These are phyloP conservation scores for Coprinopsis sp. DNA, from an alignment of 768 basidiomycete species.

Conservation along the genomic window DNA sequence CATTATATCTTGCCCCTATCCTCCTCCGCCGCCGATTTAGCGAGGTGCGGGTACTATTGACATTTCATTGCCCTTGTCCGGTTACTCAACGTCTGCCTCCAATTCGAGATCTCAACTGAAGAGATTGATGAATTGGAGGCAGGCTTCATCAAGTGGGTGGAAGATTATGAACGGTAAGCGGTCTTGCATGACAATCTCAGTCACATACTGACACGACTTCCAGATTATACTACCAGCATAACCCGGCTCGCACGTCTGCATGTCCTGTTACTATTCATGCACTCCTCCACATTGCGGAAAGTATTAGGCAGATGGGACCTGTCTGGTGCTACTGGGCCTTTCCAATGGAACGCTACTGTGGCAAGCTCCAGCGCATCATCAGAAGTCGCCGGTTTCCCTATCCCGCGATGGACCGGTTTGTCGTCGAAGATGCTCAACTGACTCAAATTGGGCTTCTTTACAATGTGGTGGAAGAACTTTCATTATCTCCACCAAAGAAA, in stretches of 20 bases:
- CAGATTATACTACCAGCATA: constrained; percentile 1
- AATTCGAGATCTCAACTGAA: constrained; percentile 13
- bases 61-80: constrained; percentile 30
- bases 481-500: neutral
- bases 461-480: neutral
- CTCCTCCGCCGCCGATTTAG: constrained; percentile 16
- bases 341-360: constrained; percentile 9
- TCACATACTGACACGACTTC: neutral
- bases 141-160: neutral
- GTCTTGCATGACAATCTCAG: neutral
- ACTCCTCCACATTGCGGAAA: neutral
- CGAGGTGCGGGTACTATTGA: constrained; percentile 22
- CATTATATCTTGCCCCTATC: constrained; percentile 7
- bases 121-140: constrained; percentile 1
- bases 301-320: neutral
- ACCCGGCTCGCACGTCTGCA: neutral
- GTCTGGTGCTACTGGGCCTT: constrained; percentile 1
- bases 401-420: constrained; percentile 6
- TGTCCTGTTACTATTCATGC: constrained; percentile 2
- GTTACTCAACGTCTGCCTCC: constrained; percentile 25
- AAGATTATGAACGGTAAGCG: neutral
- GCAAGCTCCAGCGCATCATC: neutral
- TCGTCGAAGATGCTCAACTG: neutral
- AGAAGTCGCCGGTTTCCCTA: constrained; percentile 11
- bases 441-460: neutral